Evolutionary conservation across 164 flowering plant genomes (phyloP).

Genomic region (Umbellularia californica): DNA sequence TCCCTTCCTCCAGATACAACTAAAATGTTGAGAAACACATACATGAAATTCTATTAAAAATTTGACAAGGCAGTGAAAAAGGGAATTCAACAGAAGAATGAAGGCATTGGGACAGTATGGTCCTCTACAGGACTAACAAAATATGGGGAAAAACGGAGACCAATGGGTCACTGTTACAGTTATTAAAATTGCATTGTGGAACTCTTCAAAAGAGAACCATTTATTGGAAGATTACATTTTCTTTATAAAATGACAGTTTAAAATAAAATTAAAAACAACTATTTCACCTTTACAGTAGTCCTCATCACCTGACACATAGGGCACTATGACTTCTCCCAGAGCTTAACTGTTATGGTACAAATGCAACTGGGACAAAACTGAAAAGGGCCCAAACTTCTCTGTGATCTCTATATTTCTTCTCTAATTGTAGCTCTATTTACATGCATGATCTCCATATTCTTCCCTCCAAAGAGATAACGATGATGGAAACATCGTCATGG

Average conservation of each 20-base stretch:
- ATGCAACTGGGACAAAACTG: constrained; percentile 15
- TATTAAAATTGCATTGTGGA: constrained; percentile 5
- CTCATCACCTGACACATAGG: constrained; percentile 19
- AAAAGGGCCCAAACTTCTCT: constrained; percentile 16
- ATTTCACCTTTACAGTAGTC: constrained; percentile 34
- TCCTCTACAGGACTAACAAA: not conserved
- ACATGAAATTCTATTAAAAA: not conserved
- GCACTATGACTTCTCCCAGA: constrained; percentile 2
- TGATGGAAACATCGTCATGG: constrained; percentile 76
- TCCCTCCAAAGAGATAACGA: constrained; percentile 71
- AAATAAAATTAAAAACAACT: constrained; percentile 33
- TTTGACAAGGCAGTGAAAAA: not conserved
- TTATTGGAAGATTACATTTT: constrained; percentile 40
- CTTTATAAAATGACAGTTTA: constrained; percentile 7
- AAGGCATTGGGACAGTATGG: not conserved
- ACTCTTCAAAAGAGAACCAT: constrained; percentile 23
- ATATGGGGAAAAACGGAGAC: constrained; percentile 3
- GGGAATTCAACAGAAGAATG: not conserved
- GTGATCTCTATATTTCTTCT: constrained; percentile 9
- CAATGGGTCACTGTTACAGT: constrained; percentile 13
- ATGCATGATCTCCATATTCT: constrained; percentile 74
- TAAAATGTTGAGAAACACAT: not conserved
- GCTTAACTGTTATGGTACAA: constrained; percentile 24
- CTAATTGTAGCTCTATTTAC: constrained; percentile 24
- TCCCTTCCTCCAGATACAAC: not conserved